Conservation (phyloP, 441 rosid species). For the Iberis amara region DNA sequence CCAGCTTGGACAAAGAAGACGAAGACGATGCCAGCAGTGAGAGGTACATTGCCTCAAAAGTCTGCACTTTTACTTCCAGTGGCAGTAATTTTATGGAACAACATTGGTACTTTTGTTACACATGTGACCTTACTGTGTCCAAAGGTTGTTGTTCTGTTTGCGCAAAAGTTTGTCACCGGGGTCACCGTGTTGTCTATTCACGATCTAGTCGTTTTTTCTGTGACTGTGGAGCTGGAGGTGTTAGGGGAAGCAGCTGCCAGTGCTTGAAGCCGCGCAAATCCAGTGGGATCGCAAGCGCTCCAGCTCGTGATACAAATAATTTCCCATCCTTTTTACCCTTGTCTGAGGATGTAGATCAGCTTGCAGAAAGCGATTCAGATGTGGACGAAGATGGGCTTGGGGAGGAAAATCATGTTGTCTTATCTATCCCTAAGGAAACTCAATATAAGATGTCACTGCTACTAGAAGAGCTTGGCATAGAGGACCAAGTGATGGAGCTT, state of each 20-base stretch:
- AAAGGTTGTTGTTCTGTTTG: slow-evolving; percentile 99
- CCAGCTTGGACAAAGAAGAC: slow-evolving; percentile 98
- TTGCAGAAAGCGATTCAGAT: slow-evolving; percentile 93
- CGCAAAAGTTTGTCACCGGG: slow-evolving; percentile 99
- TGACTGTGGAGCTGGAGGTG: slow-evolving; percentile 99
- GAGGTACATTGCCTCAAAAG: slow-evolving; percentile 89
- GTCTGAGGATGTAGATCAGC: slow-evolving; percentile 81
- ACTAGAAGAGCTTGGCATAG: slow-evolving; percentile 85
- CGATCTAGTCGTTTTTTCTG: slow-evolving; percentile 98
- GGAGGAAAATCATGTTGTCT: slow-evolving; percentile 50
- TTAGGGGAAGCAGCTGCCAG: slow-evolving; percentile 96
- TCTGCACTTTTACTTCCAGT: slow-evolving; percentile 98
- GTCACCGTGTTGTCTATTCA: slow-evolving; percentile 99
- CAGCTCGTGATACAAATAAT: slow-evolving; percentile 52
- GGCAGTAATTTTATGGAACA: slow-evolving; percentile 99
- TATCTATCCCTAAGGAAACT: slow-evolving; percentile 74
- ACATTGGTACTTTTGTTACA: slow-evolving; percentile 99
- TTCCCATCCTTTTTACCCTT: slow-evolving; percentile 79
- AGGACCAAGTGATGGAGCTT: slow-evolving; percentile 68
- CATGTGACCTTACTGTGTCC: slow-evolving; percentile 96
- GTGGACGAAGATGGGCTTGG: slow-evolving; percentile 76
- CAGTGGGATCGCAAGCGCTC: slow-evolving; percentile 58
- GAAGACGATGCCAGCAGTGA: slow-evolving; percentile 95
- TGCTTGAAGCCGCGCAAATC: slow-evolving; percentile 98
- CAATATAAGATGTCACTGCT: slow-evolving; percentile 58